phyloP scores from a whole-genome alignment of 331 rosid genomes.

The Quercus lobata region DNA sequence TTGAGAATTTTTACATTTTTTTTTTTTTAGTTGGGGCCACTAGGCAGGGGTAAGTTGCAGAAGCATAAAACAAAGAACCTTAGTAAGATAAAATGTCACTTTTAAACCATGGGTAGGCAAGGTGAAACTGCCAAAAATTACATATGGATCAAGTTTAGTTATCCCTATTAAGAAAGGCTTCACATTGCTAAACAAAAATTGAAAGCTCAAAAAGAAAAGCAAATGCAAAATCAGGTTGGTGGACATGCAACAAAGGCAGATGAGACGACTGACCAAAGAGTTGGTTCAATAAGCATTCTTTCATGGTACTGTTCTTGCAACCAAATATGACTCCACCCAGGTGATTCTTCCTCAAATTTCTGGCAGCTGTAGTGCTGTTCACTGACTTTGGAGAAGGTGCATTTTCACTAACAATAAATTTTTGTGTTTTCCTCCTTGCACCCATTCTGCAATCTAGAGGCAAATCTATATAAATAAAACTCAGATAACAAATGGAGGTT shows the following conservation, averaged over 20 bases:
- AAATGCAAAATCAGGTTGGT: neutral
- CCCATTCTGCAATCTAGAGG: conserved; percentile 42
- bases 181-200: neutral
- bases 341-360: conserved; percentile 54
- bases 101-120: no score
- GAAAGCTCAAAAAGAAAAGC: neutral
- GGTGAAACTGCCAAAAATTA: no score
- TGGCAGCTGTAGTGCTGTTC: conserved; percentile 3
- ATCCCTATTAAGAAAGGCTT: neutral
- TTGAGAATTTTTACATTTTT: no score
- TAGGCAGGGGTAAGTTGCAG: no score
- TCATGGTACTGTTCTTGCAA: conserved; percentile 54
- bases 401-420: neutral
- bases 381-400: conserved; percentile 6
- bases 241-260: conserved; percentile 8
- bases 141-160: no score
- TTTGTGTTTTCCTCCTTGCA: conserved; percentile 31
- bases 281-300: conserved; percentile 69
- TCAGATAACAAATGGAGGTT: neutral
- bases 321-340: conserved; percentile 94
- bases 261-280: conserved; percentile 63
- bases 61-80: no score
- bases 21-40: no score
- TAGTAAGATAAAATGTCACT: neutral
- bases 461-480: conserved; percentile 3